Base-by-base conservation (phyloP, 352 stramenopile genomes). In the Pythium grandisporangium region DNA sequence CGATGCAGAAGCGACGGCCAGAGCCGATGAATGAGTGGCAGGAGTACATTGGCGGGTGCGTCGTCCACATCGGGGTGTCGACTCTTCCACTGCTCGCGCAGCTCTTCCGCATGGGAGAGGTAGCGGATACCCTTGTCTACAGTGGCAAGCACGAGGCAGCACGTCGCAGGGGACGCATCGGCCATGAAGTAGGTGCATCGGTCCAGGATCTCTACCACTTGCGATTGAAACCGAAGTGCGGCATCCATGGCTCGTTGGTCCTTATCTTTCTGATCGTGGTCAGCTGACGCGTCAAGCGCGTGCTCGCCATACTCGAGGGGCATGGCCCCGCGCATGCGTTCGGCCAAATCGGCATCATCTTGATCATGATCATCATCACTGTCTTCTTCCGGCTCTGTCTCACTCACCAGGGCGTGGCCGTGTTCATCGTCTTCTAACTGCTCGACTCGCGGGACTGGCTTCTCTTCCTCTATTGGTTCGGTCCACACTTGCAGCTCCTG, bases 171-270 rank as follows among this genome's bases (percentile, higher is more conserved):
- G 37, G 90, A 73, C 1, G 63, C 58, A 11, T 83, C 71, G 5
- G 76, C 63, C 2, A 87, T 34, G 45, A 92, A 93, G 38, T 90
- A 84, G 21, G 66, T 69, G 43, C 70, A 87, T 2, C 78, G 70
- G 20, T 89, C 65, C 30, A 93, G 39, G 17, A 91, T 84, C 42
- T 89, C 71, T 35, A 90, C 52, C 6, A 81, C 61, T 17, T 91
- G 49, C 25, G 66, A 25, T 4, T 68, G 57, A 47, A 84, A 85
- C 7, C 53, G 51, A 1, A 64, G 61, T 14, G 37, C 24, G 16
- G 34, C 16, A 12, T 20, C 41, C 17, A 52, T 34, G n/a, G 43
- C 38, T 1, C 54, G 42, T 1, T 68, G 53, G 2, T 66, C 49
- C 16, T 70, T 33, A 5, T 58, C 48, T 3, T 62, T 51, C 1